Conservation (phyloP, 2,329 filamentous ascomycete species). For the Nemania sp. region DNA sequence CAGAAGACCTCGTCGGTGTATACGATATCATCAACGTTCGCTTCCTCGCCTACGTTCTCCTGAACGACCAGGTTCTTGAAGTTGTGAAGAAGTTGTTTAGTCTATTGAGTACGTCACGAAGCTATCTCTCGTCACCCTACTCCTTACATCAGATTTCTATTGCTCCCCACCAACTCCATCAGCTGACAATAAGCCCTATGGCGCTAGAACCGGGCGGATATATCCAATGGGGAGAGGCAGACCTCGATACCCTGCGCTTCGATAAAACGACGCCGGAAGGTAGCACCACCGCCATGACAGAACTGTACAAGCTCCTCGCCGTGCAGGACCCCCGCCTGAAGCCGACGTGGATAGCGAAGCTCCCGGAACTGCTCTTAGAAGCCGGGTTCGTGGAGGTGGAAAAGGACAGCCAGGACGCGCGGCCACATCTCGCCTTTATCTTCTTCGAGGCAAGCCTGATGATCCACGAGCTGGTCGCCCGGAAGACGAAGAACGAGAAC, state of each 20-base stretch:
- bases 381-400: slow-evolving; percentile 24
- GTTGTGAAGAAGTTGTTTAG: slow-evolving; percentile 2
- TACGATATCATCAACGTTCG: slow-evolving; percentile 36
- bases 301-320: slow-evolving; percentile 2
- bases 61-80: slow-evolving; percentile 18
- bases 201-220: slow-evolving; percentile 27
- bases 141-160: background rate
- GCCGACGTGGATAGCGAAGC: slow-evolving; percentile 16
- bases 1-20: slow-evolving; percentile 23
- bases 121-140: background rate
- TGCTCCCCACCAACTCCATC: background rate
- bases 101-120: slow-evolving; percentile 12
- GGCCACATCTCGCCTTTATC: slow-evolving; percentile 15
- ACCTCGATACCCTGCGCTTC: slow-evolving; percentile 13
- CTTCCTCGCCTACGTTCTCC: slow-evolving; percentile 31
- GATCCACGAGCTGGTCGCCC: slow-evolving; percentile 33
- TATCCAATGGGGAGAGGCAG: slow-evolving; percentile 28
- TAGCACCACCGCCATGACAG: background rate
- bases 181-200: background rate
- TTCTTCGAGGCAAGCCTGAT: slow-evolving; percentile 26
- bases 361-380: background rate
- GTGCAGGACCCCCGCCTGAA: slow-evolving; percentile 6
- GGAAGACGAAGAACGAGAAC: slow-evolving; percentile 30
- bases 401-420: slow-evolving; percentile 15
- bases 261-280: slow-evolving; percentile 8